phyloP scores from a whole-genome alignment of 139 green algal species.

The Coelastrella sp. region DNA sequence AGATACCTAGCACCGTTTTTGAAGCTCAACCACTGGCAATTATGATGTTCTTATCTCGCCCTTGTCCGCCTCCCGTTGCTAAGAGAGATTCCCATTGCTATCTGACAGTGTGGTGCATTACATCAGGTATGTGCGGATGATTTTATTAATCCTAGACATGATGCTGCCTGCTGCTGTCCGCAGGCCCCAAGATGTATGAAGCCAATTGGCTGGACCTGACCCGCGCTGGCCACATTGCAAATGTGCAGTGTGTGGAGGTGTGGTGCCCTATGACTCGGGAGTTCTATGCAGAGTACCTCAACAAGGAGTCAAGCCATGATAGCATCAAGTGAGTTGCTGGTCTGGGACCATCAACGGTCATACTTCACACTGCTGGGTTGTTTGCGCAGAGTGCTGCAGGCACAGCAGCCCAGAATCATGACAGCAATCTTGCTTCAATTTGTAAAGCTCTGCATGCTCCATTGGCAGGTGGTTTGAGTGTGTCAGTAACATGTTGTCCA shows the following conservation, averaged over 20 bases:
- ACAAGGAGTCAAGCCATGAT: constrained; percentile 61
- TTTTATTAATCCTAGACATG: background rate
- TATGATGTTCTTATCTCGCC: too few relatives aligned
- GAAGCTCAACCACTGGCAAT: too few relatives aligned
- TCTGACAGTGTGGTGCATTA: too few relatives aligned
- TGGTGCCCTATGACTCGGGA: constrained; percentile 98
- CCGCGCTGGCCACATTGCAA: constrained; percentile 95
- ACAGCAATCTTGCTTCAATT: too few relatives aligned
- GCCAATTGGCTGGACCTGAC: constrained; percentile 99
- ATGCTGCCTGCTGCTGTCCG: background rate
- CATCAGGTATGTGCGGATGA: background rate
- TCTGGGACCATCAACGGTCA: constrained; percentile 29
- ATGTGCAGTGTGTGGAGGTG: constrained; percentile 98
- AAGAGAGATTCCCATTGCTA: too few relatives aligned
- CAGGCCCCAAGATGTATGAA: constrained; percentile 98
- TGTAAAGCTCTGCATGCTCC: too few relatives aligned
- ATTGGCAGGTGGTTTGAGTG: too few relatives aligned
- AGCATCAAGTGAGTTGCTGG: constrained; percentile 20
- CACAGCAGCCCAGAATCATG: too few relatives aligned
- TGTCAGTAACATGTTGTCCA: too few relatives aligned
- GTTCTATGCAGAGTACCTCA: constrained; percentile 96
- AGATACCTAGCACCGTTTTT: too few relatives aligned
- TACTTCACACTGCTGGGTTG: background rate
- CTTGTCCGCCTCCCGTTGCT: too few relatives aligned
- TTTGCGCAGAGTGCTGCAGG: too few relatives aligned